Evolutionary conservation across 2,329 filamentous ascomycete species (phyloP).

Genomic region (Phialophora verrucosa): DNA sequence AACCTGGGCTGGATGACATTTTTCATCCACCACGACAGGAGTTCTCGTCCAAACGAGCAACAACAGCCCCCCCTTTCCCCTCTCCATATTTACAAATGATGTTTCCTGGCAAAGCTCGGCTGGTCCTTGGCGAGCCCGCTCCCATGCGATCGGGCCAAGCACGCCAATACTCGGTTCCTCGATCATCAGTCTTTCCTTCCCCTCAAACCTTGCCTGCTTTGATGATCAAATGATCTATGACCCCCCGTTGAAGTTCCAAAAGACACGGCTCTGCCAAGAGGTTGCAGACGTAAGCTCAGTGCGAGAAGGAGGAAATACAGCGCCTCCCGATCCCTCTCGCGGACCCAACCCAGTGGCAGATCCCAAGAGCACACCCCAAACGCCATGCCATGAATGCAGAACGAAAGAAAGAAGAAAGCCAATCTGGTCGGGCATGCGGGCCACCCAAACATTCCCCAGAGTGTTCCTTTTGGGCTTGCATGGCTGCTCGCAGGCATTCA

Average conservation of each 20-base stretch:
- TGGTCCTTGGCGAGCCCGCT: background rate
- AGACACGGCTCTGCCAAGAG: background rate
- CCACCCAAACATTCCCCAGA: background rate
- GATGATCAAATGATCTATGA: slow-evolving; percentile 1
- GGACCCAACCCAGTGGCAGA: background rate
- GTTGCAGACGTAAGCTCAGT: slow-evolving; percentile 3
- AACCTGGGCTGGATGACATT: background rate
- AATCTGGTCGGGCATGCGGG: background rate
- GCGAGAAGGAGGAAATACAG: background rate
- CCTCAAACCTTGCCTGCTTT: background rate
- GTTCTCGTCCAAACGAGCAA: background rate
- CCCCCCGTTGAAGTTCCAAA: background rate
- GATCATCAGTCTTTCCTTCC: background rate
- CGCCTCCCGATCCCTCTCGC: slow-evolving; percentile 1
- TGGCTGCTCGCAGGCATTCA: background rate
- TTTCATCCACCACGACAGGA: background rate
- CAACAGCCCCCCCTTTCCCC: background rate
- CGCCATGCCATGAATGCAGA: slow-evolving; percentile 16
- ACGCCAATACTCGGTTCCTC: background rate
- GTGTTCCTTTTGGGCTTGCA: background rate
- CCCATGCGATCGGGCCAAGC: slow-evolving; percentile 1
- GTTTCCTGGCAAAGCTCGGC: background rate
- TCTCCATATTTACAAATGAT: slow-evolving; percentile 7
- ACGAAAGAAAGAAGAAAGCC: slow-evolving; percentile 5
- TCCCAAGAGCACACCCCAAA: slow-evolving; percentile 2